These are phyloP conservation scores for Mortierella claussenii DNA, from an alignment of 192 early-diverging fungal species.

Conservation along the genomic window DNA sequence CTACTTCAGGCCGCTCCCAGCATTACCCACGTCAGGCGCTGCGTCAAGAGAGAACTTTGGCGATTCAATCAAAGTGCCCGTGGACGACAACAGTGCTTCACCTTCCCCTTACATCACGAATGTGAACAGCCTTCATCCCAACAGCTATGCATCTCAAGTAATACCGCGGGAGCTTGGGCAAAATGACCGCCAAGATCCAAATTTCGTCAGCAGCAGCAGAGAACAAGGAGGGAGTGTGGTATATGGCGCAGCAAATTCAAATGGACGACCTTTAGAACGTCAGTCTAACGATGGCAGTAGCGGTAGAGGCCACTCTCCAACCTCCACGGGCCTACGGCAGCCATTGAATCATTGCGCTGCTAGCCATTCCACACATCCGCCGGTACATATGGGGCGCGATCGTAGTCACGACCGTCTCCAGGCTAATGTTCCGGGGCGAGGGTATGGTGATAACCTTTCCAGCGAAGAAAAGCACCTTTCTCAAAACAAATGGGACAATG, in stretches of 20 bases:
- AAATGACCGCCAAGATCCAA: neutral
- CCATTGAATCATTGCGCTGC: constrained; percentile 4
- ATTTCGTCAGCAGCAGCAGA: neutral
- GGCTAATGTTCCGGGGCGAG: no score
- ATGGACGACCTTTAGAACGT: no score
- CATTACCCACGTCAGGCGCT: neutral
- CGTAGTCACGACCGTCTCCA: no score
- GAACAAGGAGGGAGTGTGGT: no score
- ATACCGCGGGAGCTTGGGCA: neutral
- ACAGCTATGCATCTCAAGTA: constrained; percentile 8
- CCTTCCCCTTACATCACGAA: constrained; percentile 2
- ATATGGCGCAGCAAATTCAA: no score
- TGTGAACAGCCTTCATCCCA: constrained; percentile 14
- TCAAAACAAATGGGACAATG: no score
- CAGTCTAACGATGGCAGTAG: constrained; percentile 23
- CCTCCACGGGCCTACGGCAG: constrained; percentile 2
- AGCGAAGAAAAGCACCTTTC: no score
- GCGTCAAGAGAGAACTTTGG: neutral
- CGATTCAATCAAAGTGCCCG: constrained; percentile 33
- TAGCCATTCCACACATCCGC: no score
- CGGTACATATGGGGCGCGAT: no score
- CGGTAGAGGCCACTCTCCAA: neutral
- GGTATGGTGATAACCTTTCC: no score
- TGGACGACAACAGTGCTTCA: constrained; percentile 9
- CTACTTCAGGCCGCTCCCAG: constrained; percentile 15